Conservation (phyloP, 2,329 filamentous ascomycete species). For the Grosmannia clavigera region DNA sequence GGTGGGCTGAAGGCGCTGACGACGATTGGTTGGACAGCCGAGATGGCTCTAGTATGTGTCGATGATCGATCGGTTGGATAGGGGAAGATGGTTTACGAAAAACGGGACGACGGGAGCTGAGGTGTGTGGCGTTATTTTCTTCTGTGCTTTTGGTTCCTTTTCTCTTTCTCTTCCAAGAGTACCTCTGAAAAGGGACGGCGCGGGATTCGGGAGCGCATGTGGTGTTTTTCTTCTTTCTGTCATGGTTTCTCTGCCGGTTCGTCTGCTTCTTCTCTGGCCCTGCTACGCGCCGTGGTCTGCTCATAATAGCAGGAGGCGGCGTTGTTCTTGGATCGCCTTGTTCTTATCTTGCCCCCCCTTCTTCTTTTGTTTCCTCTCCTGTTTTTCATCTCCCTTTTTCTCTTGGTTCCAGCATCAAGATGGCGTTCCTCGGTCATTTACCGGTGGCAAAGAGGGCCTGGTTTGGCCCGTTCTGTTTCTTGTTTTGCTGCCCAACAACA, state of each 20-base stretch:
- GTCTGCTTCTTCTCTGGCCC: neutral
- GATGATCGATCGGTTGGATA: neutral
- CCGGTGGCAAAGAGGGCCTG: neutral
- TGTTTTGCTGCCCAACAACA: neutral
- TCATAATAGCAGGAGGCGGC: neutral
- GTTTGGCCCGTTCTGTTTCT: neutral
- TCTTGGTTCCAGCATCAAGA: slow-evolving; percentile 1
- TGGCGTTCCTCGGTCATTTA: neutral
- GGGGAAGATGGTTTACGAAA: neutral
- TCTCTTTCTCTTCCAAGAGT: neutral
- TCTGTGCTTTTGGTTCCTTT: neutral
- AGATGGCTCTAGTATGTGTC: neutral
- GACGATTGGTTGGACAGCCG: too few relatives aligned
- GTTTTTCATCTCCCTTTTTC: neutral
- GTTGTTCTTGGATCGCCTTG: neutral
- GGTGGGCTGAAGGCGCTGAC: slow-evolving; percentile 21
- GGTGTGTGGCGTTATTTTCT: neutral
- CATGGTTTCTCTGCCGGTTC: neutral
- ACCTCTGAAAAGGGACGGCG: neutral
- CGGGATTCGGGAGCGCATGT: neutral
- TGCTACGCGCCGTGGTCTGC: neutral
- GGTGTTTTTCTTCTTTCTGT: neutral
- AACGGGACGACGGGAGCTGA: neutral
- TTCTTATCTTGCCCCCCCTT: neutral
- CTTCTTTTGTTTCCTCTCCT: neutral